Evolutionary conservation across 2,329 filamentous ascomycete genomes (phyloP), one percentile per base, ranked within the genome.

Genomic region (Plenodomus lindquistii): DNA sequence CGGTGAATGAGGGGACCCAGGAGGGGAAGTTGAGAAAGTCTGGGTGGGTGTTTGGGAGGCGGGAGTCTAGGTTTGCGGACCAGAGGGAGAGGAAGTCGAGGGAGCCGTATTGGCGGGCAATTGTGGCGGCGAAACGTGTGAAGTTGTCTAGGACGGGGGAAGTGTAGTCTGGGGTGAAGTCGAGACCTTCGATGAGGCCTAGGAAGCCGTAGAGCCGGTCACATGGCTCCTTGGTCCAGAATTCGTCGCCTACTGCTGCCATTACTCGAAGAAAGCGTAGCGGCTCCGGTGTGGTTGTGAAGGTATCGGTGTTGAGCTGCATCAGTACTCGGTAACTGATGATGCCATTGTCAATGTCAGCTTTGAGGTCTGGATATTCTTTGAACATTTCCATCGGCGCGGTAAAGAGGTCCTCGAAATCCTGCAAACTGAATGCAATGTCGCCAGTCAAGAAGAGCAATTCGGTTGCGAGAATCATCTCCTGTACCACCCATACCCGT

Each of bases 1-100:
- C 55, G 6, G 63, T 62, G 63, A 58, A 70, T 37, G 69, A 65
- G 9, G 70, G 70, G 0, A 70, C 61, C 68, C 67, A 73, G 7
- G 63, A 67, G 2, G 66, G 63, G 16, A 70, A 54, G 1, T 42
- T 42, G 11, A 44, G 50, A 41, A 57, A 52, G 54, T 66, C 65
- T 57, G 65, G 20, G 55, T 59, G 55, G 55, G 66, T 60, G 13
- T 36, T n/a, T n/a, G 37, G 7, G 7, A 55, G 16, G 6, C 41
- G 20, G 52, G 58, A 2, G 50, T 66, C 43, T 46, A 66, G 27
- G 41, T 50, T 44, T 48, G 53, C 53, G 3, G 50, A 44, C 42
- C 52, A 54, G 6, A 59, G 44, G 1, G 49, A 49, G 34, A 59
- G 39, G 31, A 61, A 55, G 29, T 57, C 54, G 15, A 61, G 20